Conservation (phyloP, 169 alveolate genomes). For the Eimeria nieschulzi region DNA sequence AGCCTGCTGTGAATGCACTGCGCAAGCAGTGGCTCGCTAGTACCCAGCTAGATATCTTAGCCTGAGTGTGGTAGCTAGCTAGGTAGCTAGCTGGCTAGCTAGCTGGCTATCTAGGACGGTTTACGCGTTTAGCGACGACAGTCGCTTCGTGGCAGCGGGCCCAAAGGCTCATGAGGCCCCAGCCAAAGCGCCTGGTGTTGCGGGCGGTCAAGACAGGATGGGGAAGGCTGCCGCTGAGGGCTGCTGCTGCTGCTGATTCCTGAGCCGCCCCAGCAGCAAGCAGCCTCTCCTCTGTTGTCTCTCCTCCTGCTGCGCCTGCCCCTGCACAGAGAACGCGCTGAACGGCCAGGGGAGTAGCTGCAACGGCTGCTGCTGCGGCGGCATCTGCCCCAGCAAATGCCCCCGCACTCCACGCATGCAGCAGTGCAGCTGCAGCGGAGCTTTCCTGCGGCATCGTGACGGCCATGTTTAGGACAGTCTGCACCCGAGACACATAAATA, state of each 20-base stretch:
- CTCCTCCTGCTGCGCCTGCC: not conserved
- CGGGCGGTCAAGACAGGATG: constrained; percentile 46
- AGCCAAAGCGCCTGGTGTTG: constrained; percentile 42
- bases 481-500: not conserved
- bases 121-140: constrained; percentile 20
- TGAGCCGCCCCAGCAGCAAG: constrained; percentile 45
- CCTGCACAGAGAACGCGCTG: constrained; percentile 15
- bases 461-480: constrained; percentile 48
- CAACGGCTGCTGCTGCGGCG: constrained; percentile 30
- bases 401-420: constrained; percentile 38
- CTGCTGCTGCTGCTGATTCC: constrained; percentile 67
- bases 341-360: constrained; percentile 34
- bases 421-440: constrained; percentile 49
- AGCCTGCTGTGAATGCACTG: not conserved
- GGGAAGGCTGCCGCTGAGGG: constrained; percentile 51
- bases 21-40: constrained; percentile 5
- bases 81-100: constrained; percentile 19
- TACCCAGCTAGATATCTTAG: not conserved
- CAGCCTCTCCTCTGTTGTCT: constrained; percentile 16
- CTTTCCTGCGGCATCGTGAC: constrained; percentile 40
- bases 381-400: constrained; percentile 13
- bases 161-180: constrained; percentile 55
- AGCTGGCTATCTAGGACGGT: not conserved
- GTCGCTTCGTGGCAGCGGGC: constrained; percentile 8
- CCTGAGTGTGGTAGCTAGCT: not conserved